Percentiles rank a stretch among this genome's conserved stretches.
Conservation (phyloP, 768 basidiomycete species). For the Hydnomerulius pinastri region DNA sequence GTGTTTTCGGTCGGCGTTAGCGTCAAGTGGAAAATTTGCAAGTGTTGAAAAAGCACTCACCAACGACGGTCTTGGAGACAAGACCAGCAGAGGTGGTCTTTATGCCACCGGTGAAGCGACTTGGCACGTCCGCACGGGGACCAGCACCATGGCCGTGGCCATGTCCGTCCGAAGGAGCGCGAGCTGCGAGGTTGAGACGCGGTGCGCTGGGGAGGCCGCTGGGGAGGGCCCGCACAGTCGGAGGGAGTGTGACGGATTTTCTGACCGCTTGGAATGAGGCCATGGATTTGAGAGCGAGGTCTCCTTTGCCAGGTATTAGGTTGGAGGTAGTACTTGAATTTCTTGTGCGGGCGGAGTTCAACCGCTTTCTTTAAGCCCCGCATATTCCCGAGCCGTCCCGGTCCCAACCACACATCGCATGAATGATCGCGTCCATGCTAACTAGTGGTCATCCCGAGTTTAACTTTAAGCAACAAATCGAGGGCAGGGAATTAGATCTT, state of each 20-base stretch:
- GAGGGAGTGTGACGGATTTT: conserved; percentile 81
- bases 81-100: conserved; percentile 53
- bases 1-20: conserved; percentile 18
- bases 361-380: conserved; percentile 14
- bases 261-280: conserved; percentile 72
- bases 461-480: too few species aligned
- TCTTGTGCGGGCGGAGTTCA: conserved; percentile 22
- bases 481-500: too few species aligned
- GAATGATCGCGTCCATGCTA: too few species aligned
- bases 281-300: conserved; percentile 44
- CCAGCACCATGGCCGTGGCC: conserved; percentile 56
- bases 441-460: too few species aligned
- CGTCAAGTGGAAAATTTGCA: conserved; percentile 4
- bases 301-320: not conserved
- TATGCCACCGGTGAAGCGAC: conserved; percentile 61
- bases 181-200: conserved; percentile 70
- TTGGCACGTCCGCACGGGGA: conserved; percentile 62
- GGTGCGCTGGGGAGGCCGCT: conserved; percentile 80
- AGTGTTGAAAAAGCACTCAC: conserved; percentile 46
- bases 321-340: conserved; percentile 9
- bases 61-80: conserved; percentile 62
- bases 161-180: conserved; percentile 60
- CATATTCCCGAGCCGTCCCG: conserved; percentile 46
- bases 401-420: conserved; percentile 22
- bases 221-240: conserved; percentile 77